Percentiles rank a stretch among this genome's conserved stretches.
Conservation (phyloP, 345 rosid species). For the Euphorbia tirucalli region DNA sequence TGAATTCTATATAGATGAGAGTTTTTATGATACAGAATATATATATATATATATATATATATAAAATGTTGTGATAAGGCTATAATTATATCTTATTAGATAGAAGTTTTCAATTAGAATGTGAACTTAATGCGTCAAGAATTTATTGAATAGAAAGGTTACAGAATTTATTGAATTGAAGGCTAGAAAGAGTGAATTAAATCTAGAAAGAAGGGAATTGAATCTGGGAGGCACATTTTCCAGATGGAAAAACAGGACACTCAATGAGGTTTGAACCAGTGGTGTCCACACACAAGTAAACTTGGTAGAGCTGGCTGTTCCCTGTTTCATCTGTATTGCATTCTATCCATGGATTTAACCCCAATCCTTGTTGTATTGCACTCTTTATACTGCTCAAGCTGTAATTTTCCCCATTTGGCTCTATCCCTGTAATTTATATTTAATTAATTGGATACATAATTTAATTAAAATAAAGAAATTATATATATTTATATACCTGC, state of each 20-base stretch:
- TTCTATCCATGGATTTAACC: slow-evolving; percentile 65
- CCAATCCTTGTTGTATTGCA: slow-evolving; percentile 51
- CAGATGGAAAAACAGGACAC: slow-evolving; percentile 73
- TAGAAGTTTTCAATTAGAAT: too few species aligned
- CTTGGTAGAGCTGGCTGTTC: slow-evolving; percentile 76
- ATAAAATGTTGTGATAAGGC: too few species aligned
- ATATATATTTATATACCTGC: slow-evolving; percentile 71
- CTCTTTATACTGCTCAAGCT: slow-evolving; percentile 51
- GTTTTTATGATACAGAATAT: too few species aligned
- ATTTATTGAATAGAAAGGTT: too few species aligned
- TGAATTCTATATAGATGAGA: too few species aligned
- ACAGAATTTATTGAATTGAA: too few species aligned
- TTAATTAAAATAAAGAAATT: too few species aligned
- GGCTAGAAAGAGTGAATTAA: too few species aligned
- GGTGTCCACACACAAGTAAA: slow-evolving; percentile 75
- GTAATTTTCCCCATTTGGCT: slow-evolving; percentile 55
- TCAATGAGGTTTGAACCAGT: slow-evolving; percentile 59
- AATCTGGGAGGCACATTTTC: slow-evolving; percentile 54
- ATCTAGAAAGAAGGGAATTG: slow-evolving; percentile 73
- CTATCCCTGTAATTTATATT: slow-evolving; percentile 65
- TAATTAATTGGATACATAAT: too few species aligned
- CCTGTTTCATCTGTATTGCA: slow-evolving; percentile 67
- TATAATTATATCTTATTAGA: too few species aligned
- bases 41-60: too few species aligned
- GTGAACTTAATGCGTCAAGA: too few species aligned